Evolutionary conservation across 2,329 filamentous ascomycete species (phyloP).

Genomic region (Calcarisporium arbuscula): DNA sequence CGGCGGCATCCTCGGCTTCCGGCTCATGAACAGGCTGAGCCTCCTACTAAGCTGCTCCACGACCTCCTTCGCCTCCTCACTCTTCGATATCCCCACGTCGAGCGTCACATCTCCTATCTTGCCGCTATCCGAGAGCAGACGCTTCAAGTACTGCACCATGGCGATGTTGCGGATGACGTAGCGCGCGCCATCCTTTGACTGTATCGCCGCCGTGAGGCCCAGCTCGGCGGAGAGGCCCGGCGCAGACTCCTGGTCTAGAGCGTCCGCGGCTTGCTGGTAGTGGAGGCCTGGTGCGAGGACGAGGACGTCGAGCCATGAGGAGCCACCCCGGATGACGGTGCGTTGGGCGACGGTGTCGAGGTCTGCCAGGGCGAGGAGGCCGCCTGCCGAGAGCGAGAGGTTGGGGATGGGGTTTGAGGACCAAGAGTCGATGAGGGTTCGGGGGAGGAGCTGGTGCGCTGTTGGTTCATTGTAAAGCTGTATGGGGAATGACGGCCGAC

Average conservation of each 20-base stretch:
- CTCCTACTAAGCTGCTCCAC: slow-evolving; percentile 15
- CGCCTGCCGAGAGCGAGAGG: slow-evolving; percentile 42
- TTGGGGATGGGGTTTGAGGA: slow-evolving; percentile 37
- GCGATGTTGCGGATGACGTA: slow-evolving; percentile 42
- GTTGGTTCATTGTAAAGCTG: not conserved
- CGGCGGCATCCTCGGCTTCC: not conserved
- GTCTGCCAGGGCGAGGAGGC: slow-evolving; percentile 53
- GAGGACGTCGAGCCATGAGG: slow-evolving; percentile 49
- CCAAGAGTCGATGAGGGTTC: slow-evolving; percentile 34
- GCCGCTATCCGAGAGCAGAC: slow-evolving; percentile 17
- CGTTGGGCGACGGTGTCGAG: slow-evolving; percentile 48
- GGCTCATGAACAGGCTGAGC: slow-evolving; percentile 1
- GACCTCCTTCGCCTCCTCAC: slow-evolving; percentile 11
- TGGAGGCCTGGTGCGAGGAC: slow-evolving; percentile 56
- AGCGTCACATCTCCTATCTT: slow-evolving; percentile 18
- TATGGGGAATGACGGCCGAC: too few species aligned
- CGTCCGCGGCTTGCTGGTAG: slow-evolving; percentile 50
- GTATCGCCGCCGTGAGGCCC: slow-evolving; percentile 10
- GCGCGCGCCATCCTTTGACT: slow-evolving; percentile 14
- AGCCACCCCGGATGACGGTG: slow-evolving; percentile 50
- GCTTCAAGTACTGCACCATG: slow-evolving; percentile 40
- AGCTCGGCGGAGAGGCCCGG: slow-evolving; percentile 24
- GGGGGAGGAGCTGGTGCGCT: too few species aligned
- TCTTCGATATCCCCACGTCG: slow-evolving; percentile 18
- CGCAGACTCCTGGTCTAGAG: slow-evolving; percentile 35